phyloP scores from a whole-genome alignment of 2,329 filamentous ascomycete species.

The Neopestalotiopsis clavispora region DNA sequence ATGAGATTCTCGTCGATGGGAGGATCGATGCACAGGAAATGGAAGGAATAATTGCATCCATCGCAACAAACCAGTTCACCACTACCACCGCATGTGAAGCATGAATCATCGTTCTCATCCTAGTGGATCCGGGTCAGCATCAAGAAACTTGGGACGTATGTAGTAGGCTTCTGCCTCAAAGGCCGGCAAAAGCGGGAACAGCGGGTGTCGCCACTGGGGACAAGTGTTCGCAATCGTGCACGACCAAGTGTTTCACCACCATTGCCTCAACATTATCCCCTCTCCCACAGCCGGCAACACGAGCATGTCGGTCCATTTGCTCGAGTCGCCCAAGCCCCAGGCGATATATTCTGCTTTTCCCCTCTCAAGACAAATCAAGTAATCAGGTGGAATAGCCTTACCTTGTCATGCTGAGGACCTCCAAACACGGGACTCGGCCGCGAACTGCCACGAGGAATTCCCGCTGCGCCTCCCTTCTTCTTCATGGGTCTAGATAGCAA shows the following conservation, averaged over 20 bases:
- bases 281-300: too few relatives aligned
- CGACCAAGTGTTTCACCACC: constrained; percentile 19
- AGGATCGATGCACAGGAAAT: constrained; percentile 87
- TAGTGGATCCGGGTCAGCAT: constrained; percentile 42
- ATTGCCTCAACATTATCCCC: neutral
- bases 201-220: constrained; percentile 26
- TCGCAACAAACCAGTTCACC: constrained; percentile 93
- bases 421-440: constrained; percentile 65
- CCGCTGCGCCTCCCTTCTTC: constrained; percentile 73
- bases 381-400: constrained; percentile 41
- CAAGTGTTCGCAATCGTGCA: constrained; percentile 1
- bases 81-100: constrained; percentile 81
- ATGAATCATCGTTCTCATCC: constrained; percentile 88
- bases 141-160: constrained; percentile 28
- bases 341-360: too few relatives aligned
- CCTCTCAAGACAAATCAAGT: neutral
- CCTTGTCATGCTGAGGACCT: constrained; percentile 58
- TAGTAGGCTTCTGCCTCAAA: constrained; percentile 35
- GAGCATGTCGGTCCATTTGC: too few relatives aligned
- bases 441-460: constrained; percentile 68
- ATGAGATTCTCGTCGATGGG: constrained; percentile 67
- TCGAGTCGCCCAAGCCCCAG: too few relatives aligned
- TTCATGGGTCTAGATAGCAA: constrained; percentile 68
- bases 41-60: constrained; percentile 87
- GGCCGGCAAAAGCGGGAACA: constrained; percentile 41